Evolutionary conservation across 2,329 filamentous ascomycete genomes (phyloP), one percentile per base, ranked within the genome.

Genomic region (Hymenoscyphus linearis): DNA sequence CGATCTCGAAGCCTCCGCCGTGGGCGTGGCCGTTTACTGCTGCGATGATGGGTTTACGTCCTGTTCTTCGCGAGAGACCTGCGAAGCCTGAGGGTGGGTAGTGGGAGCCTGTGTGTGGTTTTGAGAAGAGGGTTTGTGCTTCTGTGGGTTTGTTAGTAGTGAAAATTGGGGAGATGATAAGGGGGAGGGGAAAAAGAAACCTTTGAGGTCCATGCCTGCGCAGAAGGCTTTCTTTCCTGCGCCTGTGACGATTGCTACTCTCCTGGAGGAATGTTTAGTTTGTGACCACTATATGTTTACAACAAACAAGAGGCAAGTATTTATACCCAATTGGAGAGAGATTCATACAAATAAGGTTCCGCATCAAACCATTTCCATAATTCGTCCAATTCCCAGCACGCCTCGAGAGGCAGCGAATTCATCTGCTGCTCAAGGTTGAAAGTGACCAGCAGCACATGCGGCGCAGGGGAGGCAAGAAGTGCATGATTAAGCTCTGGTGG

Each of bases 21-120:
- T 83, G 73, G 1, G 81, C 81, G 62, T 80, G 77, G 0, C 83
- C 83, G 71, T 85, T 85, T 2, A 85, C 81, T 2, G 83, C 83
- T 9, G 81, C 82, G 69, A 85, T 82, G 53, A 85, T 76, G 1
- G 83, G 83, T 71, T 85, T 85, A 75, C 83, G 85, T 0, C 85
- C 85, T 13, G 72, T 72, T 13, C 85, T 76, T 47, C 80, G 75
- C 47, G 80, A 83, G 14, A 88, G 69, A 0, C 82, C 85, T 40
- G 76, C 79, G 68, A 85, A 84, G 0, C 84, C 84, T 1, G 74
- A 73, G 1, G 74, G 60, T 1, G 80, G 80, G 64, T 79, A 78
- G 52, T 59, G 40, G 2, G 40, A 16, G 22, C 22, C 13, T 9
- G 40, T 47, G 18, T 16, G n/a, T 10, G 40, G 40, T 25, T 47